Conservation (phyloP, 495 filamentous ascomycete species). For the Daldinia concentrica region DNA sequence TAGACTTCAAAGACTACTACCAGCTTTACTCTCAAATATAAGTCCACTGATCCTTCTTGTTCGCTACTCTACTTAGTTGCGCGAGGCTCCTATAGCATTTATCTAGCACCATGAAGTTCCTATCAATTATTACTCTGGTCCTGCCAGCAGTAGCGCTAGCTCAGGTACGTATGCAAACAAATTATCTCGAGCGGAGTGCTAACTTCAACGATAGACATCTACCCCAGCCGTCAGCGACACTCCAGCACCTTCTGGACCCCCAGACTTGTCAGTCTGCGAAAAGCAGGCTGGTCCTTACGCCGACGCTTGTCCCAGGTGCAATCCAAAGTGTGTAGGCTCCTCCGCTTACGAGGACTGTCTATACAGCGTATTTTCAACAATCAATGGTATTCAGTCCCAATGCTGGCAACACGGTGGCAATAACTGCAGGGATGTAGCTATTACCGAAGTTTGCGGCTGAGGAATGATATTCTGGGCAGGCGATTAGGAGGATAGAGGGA, state of each 20-base stretch:
- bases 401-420: slow-evolving; percentile 22
- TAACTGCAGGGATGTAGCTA: slow-evolving; percentile 2
- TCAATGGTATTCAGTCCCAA: slow-evolving; percentile 17
- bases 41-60: neutral
- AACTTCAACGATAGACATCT: neutral
- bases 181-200: neutral
- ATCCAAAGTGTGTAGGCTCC: slow-evolving; percentile 2
- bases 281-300: slow-evolving; percentile 16
- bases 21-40: neutral
- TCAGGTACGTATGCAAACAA: neutral
- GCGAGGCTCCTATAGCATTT: neutral
- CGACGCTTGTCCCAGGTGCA: slow-evolving; percentile 14
- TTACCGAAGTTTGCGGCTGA: slow-evolving; percentile 13
- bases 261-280: slow-evolving; percentile 13
- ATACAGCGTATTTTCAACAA: slow-evolving; percentile 11
- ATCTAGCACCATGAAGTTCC: slow-evolving; percentile 12
- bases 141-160: slow-evolving; percentile 1
- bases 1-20: neutral
- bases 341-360: slow-evolving; percentile 11
- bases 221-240: neutral
- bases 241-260: neutral
- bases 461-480: too few relatives aligned
- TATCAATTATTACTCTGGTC: neutral
- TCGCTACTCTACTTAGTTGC: neutral
- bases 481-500: neutral